Percentiles rank a stretch among this genome's conserved stretches.
Evolutionary conservation across 225 moss, liverwort and hornwort species (phyloP).

Genomic region (Polytrichum commune): DNA sequence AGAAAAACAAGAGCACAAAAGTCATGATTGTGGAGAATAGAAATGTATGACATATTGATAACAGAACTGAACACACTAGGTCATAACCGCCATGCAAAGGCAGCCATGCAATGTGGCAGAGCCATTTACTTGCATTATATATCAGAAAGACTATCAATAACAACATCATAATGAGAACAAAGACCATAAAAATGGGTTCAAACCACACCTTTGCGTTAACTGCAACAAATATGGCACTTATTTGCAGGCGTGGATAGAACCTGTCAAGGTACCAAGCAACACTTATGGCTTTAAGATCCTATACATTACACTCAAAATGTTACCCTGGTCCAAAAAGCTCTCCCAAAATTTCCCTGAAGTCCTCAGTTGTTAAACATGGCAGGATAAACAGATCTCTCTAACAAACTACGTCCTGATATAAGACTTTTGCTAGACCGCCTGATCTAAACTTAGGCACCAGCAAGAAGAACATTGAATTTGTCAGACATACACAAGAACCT

Average conservation of each 20-base stretch:
- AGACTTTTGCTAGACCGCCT: background rate
- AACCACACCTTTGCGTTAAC: conserved; percentile 56
- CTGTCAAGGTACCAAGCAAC: conserved; percentile 29
- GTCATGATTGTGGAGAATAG: too few species aligned
- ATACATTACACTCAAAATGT: too few species aligned
- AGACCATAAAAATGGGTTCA: background rate
- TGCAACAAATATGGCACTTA: conserved; percentile 43
- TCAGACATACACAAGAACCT: too few species aligned
- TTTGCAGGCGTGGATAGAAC: conserved; percentile 62
- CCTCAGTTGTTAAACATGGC: background rate
- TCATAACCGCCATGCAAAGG: background rate
- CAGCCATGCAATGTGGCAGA: background rate
- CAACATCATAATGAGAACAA: background rate
- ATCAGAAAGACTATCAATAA: background rate
- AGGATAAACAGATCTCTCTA: background rate
- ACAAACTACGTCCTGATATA: background rate
- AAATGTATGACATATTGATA: background rate
- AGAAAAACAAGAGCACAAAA: conserved; percentile 16
- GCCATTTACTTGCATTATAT: too few species aligned
- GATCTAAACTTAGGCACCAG: background rate
- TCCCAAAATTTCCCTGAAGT: background rate
- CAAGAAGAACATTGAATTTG: too few species aligned
- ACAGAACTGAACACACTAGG: background rate
- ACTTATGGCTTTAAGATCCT: background rate
- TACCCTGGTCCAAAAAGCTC: background rate